A percentile compares a stretch with the other conserved stretches of the same genome.
These are phyloP conservation scores for Ichthyophthirius multifiliis DNA, from an alignment of 169 alveolate genomes.

Conservation along the genomic window DNA sequence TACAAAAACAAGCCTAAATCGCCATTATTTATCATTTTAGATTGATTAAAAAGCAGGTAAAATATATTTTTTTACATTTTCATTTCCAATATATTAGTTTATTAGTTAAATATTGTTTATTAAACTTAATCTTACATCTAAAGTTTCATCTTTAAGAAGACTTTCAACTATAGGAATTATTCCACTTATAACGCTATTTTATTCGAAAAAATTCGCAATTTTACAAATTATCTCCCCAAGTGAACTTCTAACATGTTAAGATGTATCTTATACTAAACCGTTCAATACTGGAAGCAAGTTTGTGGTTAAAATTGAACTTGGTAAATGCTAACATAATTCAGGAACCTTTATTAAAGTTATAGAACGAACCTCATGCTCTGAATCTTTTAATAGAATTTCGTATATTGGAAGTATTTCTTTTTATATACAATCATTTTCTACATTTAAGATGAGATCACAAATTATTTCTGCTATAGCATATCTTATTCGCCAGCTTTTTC, in stretches of 20 bases:
- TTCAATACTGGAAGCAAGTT: conserved; percentile 5
- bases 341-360: conserved; percentile 3
- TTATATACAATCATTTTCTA: conserved; percentile 15
- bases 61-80: conserved; percentile 21
- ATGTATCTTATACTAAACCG: conserved; percentile 15
- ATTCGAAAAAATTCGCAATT: conserved; percentile 12
- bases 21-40: conserved; percentile 34
- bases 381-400: conserved; percentile 27
- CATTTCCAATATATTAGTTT: conserved; percentile 16
- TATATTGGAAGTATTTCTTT: conserved; percentile 18
- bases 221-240: conserved; percentile 30
- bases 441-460: conserved; percentile 9
- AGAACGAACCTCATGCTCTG: conserved; percentile 45
- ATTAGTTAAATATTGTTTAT: conserved; percentile 19
- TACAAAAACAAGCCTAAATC: conserved; percentile 23
- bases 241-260: conserved; percentile 36
- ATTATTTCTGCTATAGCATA: conserved; percentile 38
- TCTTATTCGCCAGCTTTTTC: conserved; percentile 41
- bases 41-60: conserved; percentile 27
- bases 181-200: conserved; percentile 4
- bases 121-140: conserved; percentile 30
- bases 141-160: conserved; percentile 30
- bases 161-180: conserved; percentile 28
- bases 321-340: conserved; percentile 21
- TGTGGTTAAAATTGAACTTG: background rate